Percentiles rank a stretch among this genome's conserved stretches.
Conservation (phyloP, 805 yeast species). For the Priceomyces melissophilus region DNA sequence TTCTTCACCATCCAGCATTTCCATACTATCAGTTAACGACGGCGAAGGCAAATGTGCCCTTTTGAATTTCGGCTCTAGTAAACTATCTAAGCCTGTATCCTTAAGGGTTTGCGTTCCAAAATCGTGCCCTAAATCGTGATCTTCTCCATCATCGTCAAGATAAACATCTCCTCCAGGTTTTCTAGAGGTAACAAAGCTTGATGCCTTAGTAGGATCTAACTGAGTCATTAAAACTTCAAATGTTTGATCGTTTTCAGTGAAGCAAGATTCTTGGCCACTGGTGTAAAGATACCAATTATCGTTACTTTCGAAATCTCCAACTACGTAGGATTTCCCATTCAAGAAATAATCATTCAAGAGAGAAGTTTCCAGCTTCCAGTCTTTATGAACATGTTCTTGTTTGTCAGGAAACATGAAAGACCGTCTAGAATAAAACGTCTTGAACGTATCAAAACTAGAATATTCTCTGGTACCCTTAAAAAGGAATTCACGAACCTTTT, state of each 20-base stretch:
- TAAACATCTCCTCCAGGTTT: constrained; percentile 39
- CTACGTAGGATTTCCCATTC: constrained; percentile 62
- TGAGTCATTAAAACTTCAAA: constrained; percentile 91
- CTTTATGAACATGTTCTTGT: constrained; percentile 76
- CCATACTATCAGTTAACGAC: constrained; percentile 24
- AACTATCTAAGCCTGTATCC: constrained; percentile 56
- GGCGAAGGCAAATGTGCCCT: constrained; percentile 33
- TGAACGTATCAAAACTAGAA: constrained; percentile 42
- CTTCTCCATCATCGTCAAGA: constrained; percentile 41
- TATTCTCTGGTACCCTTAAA: constrained; percentile 26
- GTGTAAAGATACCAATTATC: constrained; percentile 91
- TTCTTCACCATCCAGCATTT: constrained; percentile 14
- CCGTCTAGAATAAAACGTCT: constrained; percentile 86
- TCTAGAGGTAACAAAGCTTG: constrained; percentile 56
- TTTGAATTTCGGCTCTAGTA: constrained; percentile 32
- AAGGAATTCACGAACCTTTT: constrained; percentile 22
- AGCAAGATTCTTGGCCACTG: constrained; percentile 40
- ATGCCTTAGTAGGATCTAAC: constrained; percentile 53
- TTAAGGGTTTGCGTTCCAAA: constrained; percentile 69
- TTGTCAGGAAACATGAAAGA: constrained; percentile 88
- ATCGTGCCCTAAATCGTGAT: constrained; percentile 74
- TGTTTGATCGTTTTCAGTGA: constrained; percentile 55
- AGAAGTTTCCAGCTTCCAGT: constrained; percentile 79
- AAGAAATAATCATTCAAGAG: constrained; percentile 64
- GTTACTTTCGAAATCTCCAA: constrained; percentile 69